Percentiles rank a stretch among this genome's conserved stretches.
phyloP scores from a whole-genome alignment of 768 basidiomycete species.

The Suillus tomentosus region DNA sequence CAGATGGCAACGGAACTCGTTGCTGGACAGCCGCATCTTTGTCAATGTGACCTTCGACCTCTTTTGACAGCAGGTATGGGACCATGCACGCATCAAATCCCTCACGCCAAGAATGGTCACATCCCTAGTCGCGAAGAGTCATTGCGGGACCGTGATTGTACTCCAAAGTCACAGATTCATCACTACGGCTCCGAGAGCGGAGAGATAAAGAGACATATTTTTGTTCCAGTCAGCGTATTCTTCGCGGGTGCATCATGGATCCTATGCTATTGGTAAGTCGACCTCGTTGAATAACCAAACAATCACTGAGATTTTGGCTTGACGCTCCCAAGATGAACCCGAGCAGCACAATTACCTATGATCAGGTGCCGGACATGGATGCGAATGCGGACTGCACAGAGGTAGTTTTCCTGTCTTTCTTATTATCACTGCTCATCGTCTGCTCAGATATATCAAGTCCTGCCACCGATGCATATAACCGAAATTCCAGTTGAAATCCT shows the following conservation, averaged over 20 bases:
- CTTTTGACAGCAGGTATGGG: no score
- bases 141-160: background rate
- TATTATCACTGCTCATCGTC: background rate
- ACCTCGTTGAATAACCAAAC: background rate
- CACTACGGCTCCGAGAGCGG: background rate
- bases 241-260: background rate
- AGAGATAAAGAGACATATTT: background rate
- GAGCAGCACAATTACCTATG: background rate
- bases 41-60: no score
- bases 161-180: background rate
- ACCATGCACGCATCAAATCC: no score
- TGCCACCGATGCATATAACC: background rate
- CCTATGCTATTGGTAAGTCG: background rate
- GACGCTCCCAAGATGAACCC: background rate
- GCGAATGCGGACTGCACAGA: background rate
- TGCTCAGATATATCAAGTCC: background rate
- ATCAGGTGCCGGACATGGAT: background rate
- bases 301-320: background rate
- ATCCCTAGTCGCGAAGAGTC: background rate
- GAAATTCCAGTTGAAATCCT: background rate
- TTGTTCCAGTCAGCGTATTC: background rate
- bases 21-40: no score
- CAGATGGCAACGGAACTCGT: no score
- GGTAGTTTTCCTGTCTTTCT: background rate
- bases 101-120: background rate